These are phyloP conservation scores for Xylaria hypoxylon DNA, from an alignment of 2,329 filamentous ascomycete species.

Conservation along the genomic window DNA sequence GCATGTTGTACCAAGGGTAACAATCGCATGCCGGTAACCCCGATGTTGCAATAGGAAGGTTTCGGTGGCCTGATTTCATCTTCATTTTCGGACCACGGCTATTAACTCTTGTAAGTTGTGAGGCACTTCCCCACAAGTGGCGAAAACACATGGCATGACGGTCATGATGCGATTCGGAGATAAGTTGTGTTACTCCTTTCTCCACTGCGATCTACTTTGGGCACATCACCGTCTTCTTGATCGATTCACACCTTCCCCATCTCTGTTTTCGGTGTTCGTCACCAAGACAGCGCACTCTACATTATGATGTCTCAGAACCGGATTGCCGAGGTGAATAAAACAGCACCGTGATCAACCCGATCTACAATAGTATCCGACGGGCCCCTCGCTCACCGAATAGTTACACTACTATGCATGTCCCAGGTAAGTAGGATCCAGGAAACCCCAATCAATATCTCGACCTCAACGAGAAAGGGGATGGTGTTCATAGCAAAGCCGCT, in stretches of 20 bases:
- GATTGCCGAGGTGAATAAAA: neutral
- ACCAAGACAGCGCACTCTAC: too few relatives aligned
- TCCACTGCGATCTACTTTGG: neutral
- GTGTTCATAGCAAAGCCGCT: neutral
- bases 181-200: neutral
- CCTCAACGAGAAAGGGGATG: neutral
- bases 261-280: neutral
- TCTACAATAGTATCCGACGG: neutral
- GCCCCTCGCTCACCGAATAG: neutral
- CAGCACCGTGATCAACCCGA: neutral
- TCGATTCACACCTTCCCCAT: slow-evolving; percentile 9
- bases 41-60: neutral
- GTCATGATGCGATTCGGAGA: neutral
- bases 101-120: neutral
- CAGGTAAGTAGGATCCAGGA: too few relatives aligned
- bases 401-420: neutral
- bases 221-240: neutral
- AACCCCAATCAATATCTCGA: neutral
- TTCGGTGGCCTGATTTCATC: neutral
- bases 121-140: neutral
- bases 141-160: too few relatives aligned
- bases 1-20: neutral
- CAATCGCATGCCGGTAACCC: neutral
- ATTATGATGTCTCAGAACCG: neutral
- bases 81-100: neutral